These are phyloP conservation scores for Serendipita indica DNA, from an alignment of 768 basidiomycete species.

Conservation along the genomic window DNA sequence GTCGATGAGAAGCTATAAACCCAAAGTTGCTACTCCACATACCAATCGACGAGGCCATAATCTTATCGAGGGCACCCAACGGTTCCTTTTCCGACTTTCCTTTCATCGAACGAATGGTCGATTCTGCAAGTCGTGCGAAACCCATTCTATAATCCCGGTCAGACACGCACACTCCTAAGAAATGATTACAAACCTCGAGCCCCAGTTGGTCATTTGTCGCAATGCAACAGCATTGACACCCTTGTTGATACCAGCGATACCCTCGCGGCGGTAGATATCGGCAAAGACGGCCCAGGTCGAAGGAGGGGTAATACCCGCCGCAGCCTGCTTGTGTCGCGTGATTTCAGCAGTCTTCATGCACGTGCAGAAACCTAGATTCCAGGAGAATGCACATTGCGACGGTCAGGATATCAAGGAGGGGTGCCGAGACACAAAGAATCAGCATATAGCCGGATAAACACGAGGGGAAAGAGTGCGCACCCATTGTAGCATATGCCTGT, in stretches of 20 bases:
- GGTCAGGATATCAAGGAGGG: background rate
- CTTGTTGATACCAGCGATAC: slow-evolving; percentile 94
- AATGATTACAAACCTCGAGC: slow-evolving; percentile 48
- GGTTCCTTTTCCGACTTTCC: slow-evolving; percentile 68
- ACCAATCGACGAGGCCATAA: slow-evolving; percentile 68
- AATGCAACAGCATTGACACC: slow-evolving; percentile 93
- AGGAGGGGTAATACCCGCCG: slow-evolving; percentile 68
- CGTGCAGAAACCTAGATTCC: slow-evolving; percentile 73
- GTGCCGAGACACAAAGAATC: background rate
- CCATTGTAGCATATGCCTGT: slow-evolving; percentile 99
- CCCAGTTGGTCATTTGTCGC: slow-evolving; percentile 89
- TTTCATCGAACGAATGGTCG: slow-evolving; percentile 53
- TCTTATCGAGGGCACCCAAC: slow-evolving; percentile 69
- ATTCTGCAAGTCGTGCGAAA: slow-evolving; percentile 85
- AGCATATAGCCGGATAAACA: background rate
- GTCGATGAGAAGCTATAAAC: background rate
- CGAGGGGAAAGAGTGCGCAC: slow-evolving; percentile 33
- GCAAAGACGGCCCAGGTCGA: slow-evolving; percentile 90
- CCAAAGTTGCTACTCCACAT: slow-evolving; percentile 3
- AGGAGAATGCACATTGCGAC: background rate
- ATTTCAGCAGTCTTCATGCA: slow-evolving; percentile 99
- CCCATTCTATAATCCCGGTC: slow-evolving; percentile 78
- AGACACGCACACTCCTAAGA: background rate
- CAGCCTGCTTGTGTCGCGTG: slow-evolving; percentile 84
- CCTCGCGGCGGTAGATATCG: slow-evolving; percentile 88